These are phyloP conservation scores for Hippophae rhamnoides DNA, from an alignment of 306 rosid genomes.

Conservation along the genomic window DNA sequence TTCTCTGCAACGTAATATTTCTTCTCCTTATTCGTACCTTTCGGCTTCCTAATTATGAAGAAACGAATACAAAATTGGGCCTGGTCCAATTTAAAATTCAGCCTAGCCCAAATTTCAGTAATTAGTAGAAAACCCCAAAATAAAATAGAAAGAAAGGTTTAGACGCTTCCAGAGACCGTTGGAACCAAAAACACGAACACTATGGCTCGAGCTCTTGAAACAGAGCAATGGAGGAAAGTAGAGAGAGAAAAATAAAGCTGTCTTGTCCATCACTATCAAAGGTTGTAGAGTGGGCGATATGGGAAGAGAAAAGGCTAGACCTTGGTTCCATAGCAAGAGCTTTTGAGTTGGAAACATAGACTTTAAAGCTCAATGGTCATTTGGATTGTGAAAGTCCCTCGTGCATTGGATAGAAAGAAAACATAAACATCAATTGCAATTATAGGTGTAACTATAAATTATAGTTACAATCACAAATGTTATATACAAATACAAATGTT, in stretches of 20 bases:
- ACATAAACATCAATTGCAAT: too few species aligned
- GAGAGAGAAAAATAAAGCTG: conserved; percentile 34
- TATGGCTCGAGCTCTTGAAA: too few species aligned
- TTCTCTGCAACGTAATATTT: conserved; percentile 19
- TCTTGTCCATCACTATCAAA: conserved; percentile 48
- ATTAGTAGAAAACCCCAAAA: neutral
- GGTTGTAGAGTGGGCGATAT: conserved; percentile 13
- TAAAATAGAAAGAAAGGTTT: neutral
- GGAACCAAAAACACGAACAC: conserved; percentile 6
- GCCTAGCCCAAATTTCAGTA: neutral
- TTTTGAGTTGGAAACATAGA: conserved; percentile 57
- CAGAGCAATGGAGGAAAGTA: conserved; percentile 12
- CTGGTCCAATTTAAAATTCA: too few species aligned
- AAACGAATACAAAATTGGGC: conserved; percentile 24
- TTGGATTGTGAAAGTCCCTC: too few species aligned
- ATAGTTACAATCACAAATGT: too few species aligned
- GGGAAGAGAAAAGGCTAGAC: conserved; percentile 48
- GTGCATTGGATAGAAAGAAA: too few species aligned
- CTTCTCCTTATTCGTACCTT: conserved; percentile 15
- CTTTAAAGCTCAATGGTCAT: conserved; percentile 56
- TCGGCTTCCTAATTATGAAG: conserved; percentile 19
- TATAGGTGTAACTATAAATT: too few species aligned
- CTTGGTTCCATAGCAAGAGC: conserved; percentile 51
- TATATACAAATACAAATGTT: too few species aligned
- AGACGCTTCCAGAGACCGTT: conserved; percentile 32